Evolutionary conservation across 106 monocot genomes (phyloP), one percentile per base, ranked within the genome.

Genomic region (Agapanthus africanus): DNA sequence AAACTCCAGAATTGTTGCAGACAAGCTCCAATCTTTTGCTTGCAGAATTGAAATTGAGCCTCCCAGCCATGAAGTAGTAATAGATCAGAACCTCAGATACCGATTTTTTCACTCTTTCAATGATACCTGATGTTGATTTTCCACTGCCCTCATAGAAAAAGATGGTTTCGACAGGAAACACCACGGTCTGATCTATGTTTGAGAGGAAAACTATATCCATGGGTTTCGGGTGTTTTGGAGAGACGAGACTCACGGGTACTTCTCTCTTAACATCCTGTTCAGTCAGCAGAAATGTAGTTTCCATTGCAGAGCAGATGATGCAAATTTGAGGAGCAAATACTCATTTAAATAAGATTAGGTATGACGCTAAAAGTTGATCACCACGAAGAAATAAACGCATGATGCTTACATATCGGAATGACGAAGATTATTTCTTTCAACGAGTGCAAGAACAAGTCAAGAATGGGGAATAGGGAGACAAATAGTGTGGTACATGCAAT

Each of bases 11-110:
- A 70, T 94, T 90, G 82, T 84, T 90, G 84, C 93, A 90, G 47
- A 85, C 75, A 18, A 94, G 71, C 70, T 94, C 93, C 56, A 90
- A 46, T 79, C 93, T 82, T 37, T 63, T 69, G 14, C 47, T 72
- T 18, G 68, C 21, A 18, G 54, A 11, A 59, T 87, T 75, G 41
- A 77, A 76, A 11, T 71, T 64, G 37, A 90, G 67, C 64, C 93
- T 79, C 42, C 93, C 93, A 33, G 93, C 93, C 84, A 94, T 77
- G 80, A 94, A 94, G 69, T 80, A 90, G 70, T 94, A 94, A 41
- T 79, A 63, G 9, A 76, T 69, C 67, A 90, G 72, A 3, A 94
- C 62, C 32, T 61, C 78, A 35, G 82, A 80, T 16, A 90, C 67
- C 37, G 90, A 59, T 25, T 59, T 73, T 68, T 54, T 75, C 54